phyloP scores from a whole-genome alignment of 2,329 filamentous ascomycete species.

The Phyllosticta citrichinensis region DNA sequence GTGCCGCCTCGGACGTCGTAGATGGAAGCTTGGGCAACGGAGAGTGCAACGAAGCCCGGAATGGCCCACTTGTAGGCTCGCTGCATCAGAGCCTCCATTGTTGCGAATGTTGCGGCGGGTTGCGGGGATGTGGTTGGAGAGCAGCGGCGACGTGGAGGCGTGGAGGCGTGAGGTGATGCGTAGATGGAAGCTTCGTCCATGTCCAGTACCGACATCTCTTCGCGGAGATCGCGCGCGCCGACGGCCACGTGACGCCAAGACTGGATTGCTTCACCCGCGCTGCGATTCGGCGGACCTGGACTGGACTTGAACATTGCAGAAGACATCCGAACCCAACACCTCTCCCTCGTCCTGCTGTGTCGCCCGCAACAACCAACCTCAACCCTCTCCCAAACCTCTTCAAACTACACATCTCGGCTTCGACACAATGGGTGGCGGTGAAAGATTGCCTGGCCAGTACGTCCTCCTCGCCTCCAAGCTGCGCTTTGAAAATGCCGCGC shows the following conservation, averaged over 20 bases:
- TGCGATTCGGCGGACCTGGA: conserved; percentile 4
- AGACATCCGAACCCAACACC: background rate
- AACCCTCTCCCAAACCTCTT: background rate
- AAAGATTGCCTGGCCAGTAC: conserved; percentile 15
- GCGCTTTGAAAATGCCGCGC: background rate
- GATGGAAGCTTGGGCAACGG: conserved; percentile 65
- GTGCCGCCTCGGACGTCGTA: conserved; percentile 96
- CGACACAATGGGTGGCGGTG: conserved; percentile 15
- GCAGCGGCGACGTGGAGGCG: background rate
- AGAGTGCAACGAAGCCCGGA: conserved; percentile 59
- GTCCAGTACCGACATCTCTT: conserved; percentile 4
- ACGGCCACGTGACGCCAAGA: conserved; percentile 10
- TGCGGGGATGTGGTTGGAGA: background rate
- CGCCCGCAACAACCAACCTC: background rate
- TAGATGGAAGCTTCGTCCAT: conserved; percentile 1
- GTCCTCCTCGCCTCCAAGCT: background rate
- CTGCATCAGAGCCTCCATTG: conserved; percentile 24
- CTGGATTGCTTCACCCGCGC: conserved; percentile 3
- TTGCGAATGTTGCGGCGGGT: background rate
- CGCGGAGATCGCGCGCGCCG: conserved; percentile 4
- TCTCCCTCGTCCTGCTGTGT: background rate
- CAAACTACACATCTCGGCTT: background rate
- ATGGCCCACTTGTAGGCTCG: conserved; percentile 61
- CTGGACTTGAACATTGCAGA: conserved; percentile 6
- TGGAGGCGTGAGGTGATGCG: background rate